These are phyloP conservation scores for Nematocida ausubeli DNA, from an alignment of 371 early-diverging fungal species.

Conservation along the genomic window DNA sequence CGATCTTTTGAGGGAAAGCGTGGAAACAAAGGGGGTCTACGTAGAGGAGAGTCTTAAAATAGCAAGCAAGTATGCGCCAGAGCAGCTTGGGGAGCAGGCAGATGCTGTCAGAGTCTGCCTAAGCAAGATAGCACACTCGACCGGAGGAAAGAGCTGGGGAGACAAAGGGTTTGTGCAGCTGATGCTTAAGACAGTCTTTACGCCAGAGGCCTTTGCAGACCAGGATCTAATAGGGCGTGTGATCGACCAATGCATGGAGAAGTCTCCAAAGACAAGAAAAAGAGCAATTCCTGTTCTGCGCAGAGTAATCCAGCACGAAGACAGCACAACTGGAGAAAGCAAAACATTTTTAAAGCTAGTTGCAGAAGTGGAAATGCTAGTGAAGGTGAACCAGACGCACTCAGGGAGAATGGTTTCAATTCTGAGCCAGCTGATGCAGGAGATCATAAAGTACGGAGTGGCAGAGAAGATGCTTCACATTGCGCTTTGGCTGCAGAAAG, in stretches of 20 bases:
- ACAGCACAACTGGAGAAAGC: slow-evolving; percentile 2
- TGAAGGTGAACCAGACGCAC: neutral
- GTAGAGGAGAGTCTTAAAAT: slow-evolving; percentile 13
- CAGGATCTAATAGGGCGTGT: slow-evolving; percentile 3
- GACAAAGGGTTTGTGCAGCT: slow-evolving; percentile 13
- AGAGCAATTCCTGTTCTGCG: slow-evolving; percentile 37
- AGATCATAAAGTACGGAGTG: slow-evolving; percentile 26
- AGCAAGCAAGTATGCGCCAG: slow-evolving; percentile 17
- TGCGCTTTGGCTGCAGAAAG: neutral
- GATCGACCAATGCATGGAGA: neutral
- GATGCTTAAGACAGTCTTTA: slow-evolving; percentile 43
- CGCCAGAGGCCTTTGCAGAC: slow-evolving; percentile 40
- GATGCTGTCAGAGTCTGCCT: slow-evolving; percentile 27
- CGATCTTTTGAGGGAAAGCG: slow-evolving; percentile 27
- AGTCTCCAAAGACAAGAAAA: slow-evolving; percentile 32
- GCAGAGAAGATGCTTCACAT: slow-evolving; percentile 25
- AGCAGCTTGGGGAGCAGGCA: slow-evolving; percentile 7
- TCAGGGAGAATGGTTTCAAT: slow-evolving; percentile 42
- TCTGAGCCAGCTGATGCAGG: slow-evolving; percentile 15
- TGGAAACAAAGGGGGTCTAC: slow-evolving; percentile 2
- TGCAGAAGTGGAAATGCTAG: slow-evolving; percentile 3
- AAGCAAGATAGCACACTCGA: neutral
- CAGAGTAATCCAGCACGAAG: slow-evolving; percentile 32
- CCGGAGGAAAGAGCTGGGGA: slow-evolving; percentile 10
- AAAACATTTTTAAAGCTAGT: slow-evolving; percentile 32